Conservation (phyloP, 306 rosid species). For the Cicer pinnatifidum region DNA sequence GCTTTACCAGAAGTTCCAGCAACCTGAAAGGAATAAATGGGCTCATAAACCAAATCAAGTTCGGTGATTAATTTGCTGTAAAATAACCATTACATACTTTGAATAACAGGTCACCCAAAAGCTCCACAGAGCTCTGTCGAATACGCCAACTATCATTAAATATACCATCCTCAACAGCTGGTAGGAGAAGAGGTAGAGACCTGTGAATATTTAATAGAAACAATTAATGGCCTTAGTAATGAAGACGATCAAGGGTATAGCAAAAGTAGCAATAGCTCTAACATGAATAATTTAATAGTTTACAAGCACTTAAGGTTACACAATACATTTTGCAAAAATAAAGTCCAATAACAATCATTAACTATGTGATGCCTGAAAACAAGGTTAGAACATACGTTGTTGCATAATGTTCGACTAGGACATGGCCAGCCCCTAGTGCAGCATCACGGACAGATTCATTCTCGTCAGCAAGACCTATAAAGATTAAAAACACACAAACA, state of each 20-base stretch:
- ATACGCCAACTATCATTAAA: slow-evolving; percentile 97
- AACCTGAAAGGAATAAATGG: slow-evolving; percentile 61
- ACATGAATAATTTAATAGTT: slow-evolving; percentile 7
- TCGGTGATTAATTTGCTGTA: slow-evolving; percentile 20
- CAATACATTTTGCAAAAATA: not conserved
- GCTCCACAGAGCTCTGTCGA: slow-evolving; percentile 95
- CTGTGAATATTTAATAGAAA: slow-evolving; percentile 47
- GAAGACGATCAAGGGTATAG: slow-evolving; percentile 22
- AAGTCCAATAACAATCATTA: slow-evolving; percentile 7
- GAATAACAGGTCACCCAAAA: slow-evolving; percentile 92
- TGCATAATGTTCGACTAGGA: slow-evolving; percentile 97
- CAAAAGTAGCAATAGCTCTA: slow-evolving; percentile 7
- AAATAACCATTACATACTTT: slow-evolving; percentile 61
- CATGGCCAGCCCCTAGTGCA: slow-evolving; percentile 96
- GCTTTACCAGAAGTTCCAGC: slow-evolving; percentile 99
- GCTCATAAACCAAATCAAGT: slow-evolving; percentile 27
- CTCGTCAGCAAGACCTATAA: slow-evolving; percentile 96
- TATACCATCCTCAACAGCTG: slow-evolving; percentile 97
- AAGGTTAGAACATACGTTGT: slow-evolving; percentile 67
- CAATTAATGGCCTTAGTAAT: slow-evolving; percentile 5
- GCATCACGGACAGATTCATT: slow-evolving; percentile 99
- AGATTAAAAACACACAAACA: not conserved
- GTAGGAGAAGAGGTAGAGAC: slow-evolving; percentile 92
- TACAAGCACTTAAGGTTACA: slow-evolving; percentile 4
- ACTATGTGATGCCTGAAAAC: slow-evolving; percentile 26